Evolutionary conservation across 2,329 filamentous ascomycete genomes (phyloP), one percentile per base, ranked within the genome.

Genomic region (Claviceps fusiformis): DNA sequence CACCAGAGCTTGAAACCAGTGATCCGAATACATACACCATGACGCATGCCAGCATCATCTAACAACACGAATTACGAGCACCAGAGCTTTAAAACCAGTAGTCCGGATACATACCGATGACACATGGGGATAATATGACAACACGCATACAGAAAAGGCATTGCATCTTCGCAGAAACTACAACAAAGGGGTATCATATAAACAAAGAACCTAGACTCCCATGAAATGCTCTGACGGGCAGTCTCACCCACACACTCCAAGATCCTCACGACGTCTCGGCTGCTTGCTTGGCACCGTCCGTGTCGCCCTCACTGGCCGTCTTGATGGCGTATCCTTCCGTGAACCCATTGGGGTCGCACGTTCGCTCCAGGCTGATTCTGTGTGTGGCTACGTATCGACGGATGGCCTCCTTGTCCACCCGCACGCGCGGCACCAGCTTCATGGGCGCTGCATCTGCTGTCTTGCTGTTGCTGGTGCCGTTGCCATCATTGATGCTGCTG

Each of bases 291-390:
- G 60, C 62, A 0, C 59, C 60, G 4, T 73, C 71, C 11, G 67
- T 70, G 15, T 68, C 68, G 6, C 60, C 64, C 11, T 57, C 65
- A 55, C 66, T 66, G 4, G 65, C 68, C 33, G 62, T 58, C 62
- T 74, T 77, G 51, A 77, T 70, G 13, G 80, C 81, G 67, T 86
- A 87, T 54, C 81, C 78, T 58, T 85, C 81, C 7, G 85, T 70
- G 61, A 95, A 95, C 1, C 87, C 89, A 1, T 83, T 78, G 5
- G 84, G 79, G 67, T 88, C 85, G 53, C 93, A 87, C 1, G 83
- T 77, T 62, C 77, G 78, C 54, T 80, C 77, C 52, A 92, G 65
- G 53, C 76, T 77, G 55, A 91, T 79, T 48, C 73, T 72, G 62
- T 89, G 78, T 55, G 70, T 71, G 50, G 76, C 73, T 11, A 85